Evolutionary conservation across 345 rosid species (phyloP).

Genomic region (Acer negundo): DNA sequence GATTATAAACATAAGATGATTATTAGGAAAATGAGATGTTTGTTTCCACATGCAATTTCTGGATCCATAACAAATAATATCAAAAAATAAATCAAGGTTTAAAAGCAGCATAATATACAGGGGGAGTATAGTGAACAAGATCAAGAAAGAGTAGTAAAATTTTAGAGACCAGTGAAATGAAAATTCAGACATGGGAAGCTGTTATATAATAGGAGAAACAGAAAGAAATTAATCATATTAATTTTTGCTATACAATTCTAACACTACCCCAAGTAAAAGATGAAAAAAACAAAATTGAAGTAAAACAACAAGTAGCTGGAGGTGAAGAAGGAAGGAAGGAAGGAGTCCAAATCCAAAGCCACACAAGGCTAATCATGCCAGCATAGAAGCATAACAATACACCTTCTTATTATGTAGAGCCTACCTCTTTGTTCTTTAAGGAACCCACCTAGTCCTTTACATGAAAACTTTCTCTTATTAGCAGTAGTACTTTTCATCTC

Average conservation of each 20-base stretch:
- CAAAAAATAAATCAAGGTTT: background rate
- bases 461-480: slow-evolving; percentile 43
- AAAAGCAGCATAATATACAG: background rate
- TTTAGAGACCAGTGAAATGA: background rate
- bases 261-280: background rate
- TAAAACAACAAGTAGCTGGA: background rate
- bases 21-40: background rate
- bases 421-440: slow-evolving; percentile 51
- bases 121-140: background rate
- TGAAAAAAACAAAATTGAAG: background rate
- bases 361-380: slow-evolving; percentile 39
- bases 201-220: slow-evolving; percentile 4
- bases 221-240: background rate
- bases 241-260: slow-evolving; percentile 12
- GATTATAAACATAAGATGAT: background rate
- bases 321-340: slow-evolving; percentile 4
- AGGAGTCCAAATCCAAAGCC: slow-evolving; percentile 8
- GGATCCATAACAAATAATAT: background rate
- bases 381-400: slow-evolving; percentile 58
- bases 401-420: slow-evolving; percentile 57
- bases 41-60: background rate
- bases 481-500: slow-evolving; percentile 26
- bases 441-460: slow-evolving; percentile 44
- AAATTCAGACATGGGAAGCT: background rate
- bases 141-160: background rate